Evolutionary conservation across 805 yeast genomes (phyloP).

Genomic region (Candida mattraensis): DNA sequence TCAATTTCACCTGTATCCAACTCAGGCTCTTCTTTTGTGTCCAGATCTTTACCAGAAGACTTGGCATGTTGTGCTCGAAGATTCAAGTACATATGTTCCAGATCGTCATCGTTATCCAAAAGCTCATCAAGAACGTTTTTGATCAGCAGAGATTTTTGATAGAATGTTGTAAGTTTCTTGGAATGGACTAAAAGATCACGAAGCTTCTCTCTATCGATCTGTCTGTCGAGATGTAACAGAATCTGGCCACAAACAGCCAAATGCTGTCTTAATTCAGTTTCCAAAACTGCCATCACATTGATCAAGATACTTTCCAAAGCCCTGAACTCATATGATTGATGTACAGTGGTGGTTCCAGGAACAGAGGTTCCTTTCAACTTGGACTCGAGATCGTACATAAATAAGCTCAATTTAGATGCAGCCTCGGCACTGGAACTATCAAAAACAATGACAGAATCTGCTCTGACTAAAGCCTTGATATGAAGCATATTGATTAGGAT

Average conservation of each 20-base stretch:
- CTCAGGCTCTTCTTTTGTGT: conserved; percentile 12
- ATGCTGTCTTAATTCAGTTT: conserved; percentile 68
- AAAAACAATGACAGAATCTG: conserved; percentile 77
- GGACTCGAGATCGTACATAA: conserved; percentile 81
- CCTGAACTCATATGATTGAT: conserved; percentile 71
- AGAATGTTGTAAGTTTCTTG: conserved; percentile 67
- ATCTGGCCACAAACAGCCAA: conserved; percentile 58
- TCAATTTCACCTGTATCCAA: conserved; percentile 66
- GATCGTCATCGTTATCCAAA: conserved; percentile 82
- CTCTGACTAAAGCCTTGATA: conserved; percentile 85
- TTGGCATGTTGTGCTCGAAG: conserved; percentile 30
- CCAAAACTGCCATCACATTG: conserved; percentile 76
- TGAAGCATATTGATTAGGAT: conserved; percentile 81
- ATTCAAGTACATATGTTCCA: conserved; percentile 77
- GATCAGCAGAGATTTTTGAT: conserved; percentile 73
- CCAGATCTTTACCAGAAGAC: neutral
- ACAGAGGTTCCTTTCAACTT: conserved; percentile 50
- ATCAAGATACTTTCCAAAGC: conserved; percentile 82
- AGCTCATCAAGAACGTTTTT: conserved; percentile 81
- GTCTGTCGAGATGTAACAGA: conserved; percentile 69
- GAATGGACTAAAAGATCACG: conserved; percentile 73
- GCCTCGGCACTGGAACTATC: conserved; percentile 66
- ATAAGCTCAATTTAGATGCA: conserved; percentile 69
- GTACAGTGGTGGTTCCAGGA: conserved; percentile 30
- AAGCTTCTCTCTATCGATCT: conserved; percentile 72